phyloP scores from a whole-genome alignment of 768 basidiomycete genomes.

The Naganishia randhawae region DNA sequence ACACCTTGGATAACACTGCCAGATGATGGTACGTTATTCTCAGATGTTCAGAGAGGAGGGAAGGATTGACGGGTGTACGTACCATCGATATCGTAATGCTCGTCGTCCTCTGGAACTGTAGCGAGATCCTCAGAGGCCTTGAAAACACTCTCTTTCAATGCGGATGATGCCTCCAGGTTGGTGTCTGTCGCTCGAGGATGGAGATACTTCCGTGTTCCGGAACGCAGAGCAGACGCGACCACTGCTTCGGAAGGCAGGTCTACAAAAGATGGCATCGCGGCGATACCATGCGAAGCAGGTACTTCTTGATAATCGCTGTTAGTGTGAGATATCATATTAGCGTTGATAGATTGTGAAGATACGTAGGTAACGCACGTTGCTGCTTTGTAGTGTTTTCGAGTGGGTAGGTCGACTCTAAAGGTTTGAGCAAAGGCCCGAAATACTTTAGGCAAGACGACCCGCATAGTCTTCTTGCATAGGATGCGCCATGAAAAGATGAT shows the following conservation, averaged over 20 bases:
- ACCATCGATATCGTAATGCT: slow-evolving; percentile 86
- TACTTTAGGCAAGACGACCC: slow-evolving; percentile 71
- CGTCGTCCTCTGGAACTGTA: slow-evolving; percentile 53
- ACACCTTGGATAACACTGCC: slow-evolving; percentile 78
- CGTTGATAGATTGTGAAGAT: not conserved
- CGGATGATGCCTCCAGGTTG: not conserved
- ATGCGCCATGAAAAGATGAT: slow-evolving; percentile 84
- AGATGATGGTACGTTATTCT: slow-evolving; percentile 23
- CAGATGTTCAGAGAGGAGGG: slow-evolving; percentile 8
- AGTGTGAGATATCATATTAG: not conserved
- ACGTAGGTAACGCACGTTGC: slow-evolving; percentile 59
- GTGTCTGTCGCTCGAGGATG: slow-evolving; percentile 5
- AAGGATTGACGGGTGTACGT: slow-evolving; percentile 33
- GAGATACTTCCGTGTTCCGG: slow-evolving; percentile 18
- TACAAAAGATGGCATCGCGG: slow-evolving; percentile 78
- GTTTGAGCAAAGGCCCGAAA: slow-evolving; percentile 63
- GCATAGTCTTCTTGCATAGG: slow-evolving; percentile 71
- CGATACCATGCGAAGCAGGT: slow-evolving; percentile 58
- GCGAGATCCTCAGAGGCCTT: not conserved
- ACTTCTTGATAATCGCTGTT: slow-evolving; percentile 60
- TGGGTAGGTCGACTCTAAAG: slow-evolving; percentile 69
- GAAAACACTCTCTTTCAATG: not conserved
- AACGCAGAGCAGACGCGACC: slow-evolving; percentile 25
- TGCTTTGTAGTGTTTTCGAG: slow-evolving; percentile 81
- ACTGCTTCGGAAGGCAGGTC: slow-evolving; percentile 59